Percentiles rank a stretch among this genome's conserved stretches.
These are phyloP conservation scores for Gossypium gossypioides DNA, from an alignment of 441 rosid species.

Conservation along the genomic window DNA sequence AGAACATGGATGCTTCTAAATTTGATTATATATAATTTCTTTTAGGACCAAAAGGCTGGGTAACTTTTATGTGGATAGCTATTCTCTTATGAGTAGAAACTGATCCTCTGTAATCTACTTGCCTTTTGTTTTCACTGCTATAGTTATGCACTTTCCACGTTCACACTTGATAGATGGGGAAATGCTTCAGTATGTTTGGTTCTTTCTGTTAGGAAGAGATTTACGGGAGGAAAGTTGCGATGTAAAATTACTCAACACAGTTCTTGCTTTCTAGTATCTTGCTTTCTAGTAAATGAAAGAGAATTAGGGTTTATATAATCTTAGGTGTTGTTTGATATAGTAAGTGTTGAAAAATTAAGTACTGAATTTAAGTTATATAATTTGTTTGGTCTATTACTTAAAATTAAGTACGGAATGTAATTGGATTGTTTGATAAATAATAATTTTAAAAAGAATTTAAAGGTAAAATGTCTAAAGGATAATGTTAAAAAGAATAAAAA, in stretches of 20 bases:
- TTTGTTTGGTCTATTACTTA: background rate
- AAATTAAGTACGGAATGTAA: background rate
- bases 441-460: too few species aligned
- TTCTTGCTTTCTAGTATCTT: background rate
- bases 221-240: background rate
- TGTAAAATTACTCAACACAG: background rate
- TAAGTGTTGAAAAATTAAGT: background rate
- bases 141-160: background rate
- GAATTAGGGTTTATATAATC: background rate
- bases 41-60: background rate
- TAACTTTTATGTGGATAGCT: background rate
- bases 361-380: background rate
- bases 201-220: background rate
- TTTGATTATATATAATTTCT: background rate
- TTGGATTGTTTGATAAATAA: background rate
- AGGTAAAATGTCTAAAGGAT: background rate
- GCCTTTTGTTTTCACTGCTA: background rate
- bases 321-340: background rate
- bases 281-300: background rate
- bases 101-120: background rate
- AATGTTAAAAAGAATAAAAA: background rate
- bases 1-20: constrained; percentile 1
- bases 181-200: background rate
- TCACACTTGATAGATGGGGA: background rate
- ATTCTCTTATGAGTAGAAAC: background rate